Evolutionary conservation across 176 grass and related monocot genomes (phyloP).

Genomic region (Canna indica): DNA sequence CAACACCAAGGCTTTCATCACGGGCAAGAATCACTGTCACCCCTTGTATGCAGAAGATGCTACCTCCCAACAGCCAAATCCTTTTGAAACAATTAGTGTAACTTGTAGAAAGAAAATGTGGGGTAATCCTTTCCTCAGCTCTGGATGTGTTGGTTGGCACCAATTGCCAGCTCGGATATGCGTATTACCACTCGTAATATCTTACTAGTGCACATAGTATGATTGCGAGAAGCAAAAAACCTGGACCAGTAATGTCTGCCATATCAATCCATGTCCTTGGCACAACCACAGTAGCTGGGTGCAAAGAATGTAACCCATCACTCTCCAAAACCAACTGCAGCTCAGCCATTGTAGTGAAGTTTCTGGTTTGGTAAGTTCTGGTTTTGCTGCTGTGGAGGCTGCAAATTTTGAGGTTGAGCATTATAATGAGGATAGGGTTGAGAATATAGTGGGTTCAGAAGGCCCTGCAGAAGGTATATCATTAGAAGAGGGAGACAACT

Average conservation of each 20-base stretch:
- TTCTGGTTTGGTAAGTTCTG: conserved; percentile 30
- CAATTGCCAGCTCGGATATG: conserved; percentile 41
- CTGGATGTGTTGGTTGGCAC: conserved; percentile 7
- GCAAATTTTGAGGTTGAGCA: conserved; percentile 81
- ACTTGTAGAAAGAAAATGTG: conserved; percentile 23
- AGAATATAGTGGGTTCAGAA: conserved; percentile 82
- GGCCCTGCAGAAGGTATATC: conserved; percentile 41
- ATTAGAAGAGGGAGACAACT: background rate
- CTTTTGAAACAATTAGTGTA: conserved; percentile 25
- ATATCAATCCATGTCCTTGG: conserved; percentile 20
- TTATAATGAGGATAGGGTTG: conserved; percentile 86
- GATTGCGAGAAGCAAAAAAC: conserved; percentile 23
- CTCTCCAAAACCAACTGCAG: conserved; percentile 38
- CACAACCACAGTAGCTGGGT: conserved; percentile 48
- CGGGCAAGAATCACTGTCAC: conserved; percentile 22
- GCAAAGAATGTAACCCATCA: conserved; percentile 50
- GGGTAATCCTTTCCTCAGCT: conserved; percentile 33
- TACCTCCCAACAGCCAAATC: conserved; percentile 23
- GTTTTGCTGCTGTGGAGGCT: conserved; percentile 65
- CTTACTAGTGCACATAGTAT: conserved; percentile 24
- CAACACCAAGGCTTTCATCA: conserved; percentile 18
- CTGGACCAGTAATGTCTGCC: conserved; percentile 28
- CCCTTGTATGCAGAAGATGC: conserved; percentile 25
- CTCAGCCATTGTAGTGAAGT: conserved; percentile 39
- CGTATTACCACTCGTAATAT: conserved; percentile 15